Evolutionary conservation across 2,329 filamentous ascomycete genomes (phyloP), one percentile per base, ranked within the genome.

Genomic region (Magnaporthiopsis incrustans): DNA sequence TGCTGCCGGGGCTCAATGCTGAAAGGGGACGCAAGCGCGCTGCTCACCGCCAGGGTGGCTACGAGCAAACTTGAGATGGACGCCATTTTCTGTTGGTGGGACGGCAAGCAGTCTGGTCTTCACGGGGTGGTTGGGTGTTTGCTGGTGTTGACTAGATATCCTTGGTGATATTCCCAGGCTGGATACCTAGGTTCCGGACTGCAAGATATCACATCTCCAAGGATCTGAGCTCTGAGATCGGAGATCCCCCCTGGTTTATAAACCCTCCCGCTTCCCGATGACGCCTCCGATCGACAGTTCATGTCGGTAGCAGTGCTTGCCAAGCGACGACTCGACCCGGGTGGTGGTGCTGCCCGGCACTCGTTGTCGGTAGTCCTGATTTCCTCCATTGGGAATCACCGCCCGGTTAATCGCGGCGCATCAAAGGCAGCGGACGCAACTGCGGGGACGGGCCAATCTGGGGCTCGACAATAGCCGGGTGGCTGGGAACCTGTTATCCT

Each of bases 1-100:
- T 44, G 35, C 44, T 61, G 60, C n/a, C 60, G 60, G 25, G 60
- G 50, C 27, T 61, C 35, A 2, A 61, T 15, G 60, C 18, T 6
- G 33, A 25, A 25, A 4, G 33, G 59, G 3, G 59, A 60, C 32
- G 59, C 59, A 26, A 38, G n/a, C 38, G 59, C 33, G 59, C 33
- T 27, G 11, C 33, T n/a, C 22, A n/a, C 59, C 44, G 33, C 59
- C 1, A 60, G n/a, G 4, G 26, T 8, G 18, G 59, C 59, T 1
- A 38, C 22, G 18, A 60, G 30, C 26, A 60, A 15, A n/a, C 59
- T 30, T 22, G 38, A 38, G 32, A 60, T 26, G 10, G 33, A 44
- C 15, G 59, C 59, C 59, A 60, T 60, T 44, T 32, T 32, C 22
- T 27, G 8, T 26, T 25, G 18, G 11, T 18, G 10, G n/a, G 33